A percentile compares a stretch with the other conserved stretches of the same genome.
Evolutionary conservation across 2,329 filamentous ascomycete species (phyloP).

Genomic region (Neopestalotiopsis sp.): DNA sequence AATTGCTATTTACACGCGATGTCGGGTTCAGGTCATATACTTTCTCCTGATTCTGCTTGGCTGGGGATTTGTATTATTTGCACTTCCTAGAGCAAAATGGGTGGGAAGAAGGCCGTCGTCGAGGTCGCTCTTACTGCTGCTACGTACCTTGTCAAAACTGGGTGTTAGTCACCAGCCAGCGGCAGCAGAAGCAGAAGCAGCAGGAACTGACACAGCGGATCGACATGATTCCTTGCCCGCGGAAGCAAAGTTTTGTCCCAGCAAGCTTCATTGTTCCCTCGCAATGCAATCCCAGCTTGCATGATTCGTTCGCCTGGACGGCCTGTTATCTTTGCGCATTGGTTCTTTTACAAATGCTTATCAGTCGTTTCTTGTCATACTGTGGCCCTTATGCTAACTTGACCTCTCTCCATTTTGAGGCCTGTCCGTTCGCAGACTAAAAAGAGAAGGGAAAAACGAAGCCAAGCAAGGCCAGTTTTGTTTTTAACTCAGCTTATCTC

Average conservation of each 20-base stretch:
- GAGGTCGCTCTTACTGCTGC: neutral
- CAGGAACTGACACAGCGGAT: neutral
- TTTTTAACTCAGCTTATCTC: neutral
- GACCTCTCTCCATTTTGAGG: conserved; percentile 1
- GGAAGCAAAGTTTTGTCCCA: neutral
- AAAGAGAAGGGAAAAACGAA: neutral
- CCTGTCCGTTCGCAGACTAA: conserved; percentile 14
- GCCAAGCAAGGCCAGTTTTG: neutral
- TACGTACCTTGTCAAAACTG: neutral
- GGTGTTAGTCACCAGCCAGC: neutral
- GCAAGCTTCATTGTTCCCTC: neutral
- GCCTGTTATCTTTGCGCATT: neutral
- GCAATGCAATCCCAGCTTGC: neutral
- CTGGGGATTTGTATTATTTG: neutral
- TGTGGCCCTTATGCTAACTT: neutral
- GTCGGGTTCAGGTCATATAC: no score
- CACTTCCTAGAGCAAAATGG: neutral
- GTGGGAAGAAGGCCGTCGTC: neutral
- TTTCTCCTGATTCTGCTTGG: no score
- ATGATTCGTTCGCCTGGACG: neutral
- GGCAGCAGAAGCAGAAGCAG: neutral
- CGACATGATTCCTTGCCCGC: neutral
- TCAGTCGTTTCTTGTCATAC: conserved; percentile 11
- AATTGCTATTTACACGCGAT: no score
- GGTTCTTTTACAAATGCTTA: conserved; percentile 10